These are phyloP conservation scores for Colletotrichum shisoi DNA, from an alignment of 2,329 filamentous ascomycete species.

Conservation along the genomic window DNA sequence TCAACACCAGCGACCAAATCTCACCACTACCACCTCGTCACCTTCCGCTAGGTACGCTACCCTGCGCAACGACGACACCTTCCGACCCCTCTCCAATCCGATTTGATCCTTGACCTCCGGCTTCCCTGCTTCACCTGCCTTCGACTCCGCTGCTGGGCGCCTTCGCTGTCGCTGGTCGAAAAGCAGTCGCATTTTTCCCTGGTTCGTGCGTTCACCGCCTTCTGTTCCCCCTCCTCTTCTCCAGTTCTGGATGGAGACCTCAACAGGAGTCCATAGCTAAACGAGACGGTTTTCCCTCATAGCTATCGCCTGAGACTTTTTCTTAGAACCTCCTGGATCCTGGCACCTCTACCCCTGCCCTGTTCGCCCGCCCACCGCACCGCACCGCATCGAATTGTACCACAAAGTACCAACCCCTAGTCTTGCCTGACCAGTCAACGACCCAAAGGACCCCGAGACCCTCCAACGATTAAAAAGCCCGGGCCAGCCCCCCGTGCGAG, in stretches of 20 bases:
- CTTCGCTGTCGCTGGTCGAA: constrained; percentile 37
- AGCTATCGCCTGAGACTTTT: constrained; percentile 37
- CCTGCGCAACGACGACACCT: background rate
- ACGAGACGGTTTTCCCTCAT: constrained; percentile 35
- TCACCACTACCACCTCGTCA: background rate
- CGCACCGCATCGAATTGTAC: constrained; percentile 15
- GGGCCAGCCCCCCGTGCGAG: constrained; percentile 37
- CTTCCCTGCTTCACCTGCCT: constrained; percentile 30
- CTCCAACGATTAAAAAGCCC: constrained; percentile 38
- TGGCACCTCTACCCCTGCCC: constrained; percentile 33
- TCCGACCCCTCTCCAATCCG: constrained; percentile 26
- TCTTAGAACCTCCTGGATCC: constrained; percentile 37
- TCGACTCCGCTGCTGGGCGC: constrained; percentile 31
- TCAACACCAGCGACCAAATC: background rate
- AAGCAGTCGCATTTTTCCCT: constrained; percentile 34
- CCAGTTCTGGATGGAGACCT: constrained; percentile 35
- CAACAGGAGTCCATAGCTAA: constrained; percentile 34
- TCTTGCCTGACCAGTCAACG: constrained; percentile 35
- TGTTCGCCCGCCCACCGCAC: constrained; percentile 34
- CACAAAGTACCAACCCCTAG: constrained; percentile 32
- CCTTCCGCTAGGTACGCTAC: constrained; percentile 2
- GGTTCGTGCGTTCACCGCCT: constrained; percentile 39
- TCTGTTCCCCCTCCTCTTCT: constrained; percentile 37
- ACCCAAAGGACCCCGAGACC: constrained; percentile 38
- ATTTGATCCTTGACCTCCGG: constrained; percentile 36